These are phyloP conservation scores for Claviceps sorghi DNA, from an alignment of 2,329 filamentous ascomycete genomes.

Conservation along the genomic window DNA sequence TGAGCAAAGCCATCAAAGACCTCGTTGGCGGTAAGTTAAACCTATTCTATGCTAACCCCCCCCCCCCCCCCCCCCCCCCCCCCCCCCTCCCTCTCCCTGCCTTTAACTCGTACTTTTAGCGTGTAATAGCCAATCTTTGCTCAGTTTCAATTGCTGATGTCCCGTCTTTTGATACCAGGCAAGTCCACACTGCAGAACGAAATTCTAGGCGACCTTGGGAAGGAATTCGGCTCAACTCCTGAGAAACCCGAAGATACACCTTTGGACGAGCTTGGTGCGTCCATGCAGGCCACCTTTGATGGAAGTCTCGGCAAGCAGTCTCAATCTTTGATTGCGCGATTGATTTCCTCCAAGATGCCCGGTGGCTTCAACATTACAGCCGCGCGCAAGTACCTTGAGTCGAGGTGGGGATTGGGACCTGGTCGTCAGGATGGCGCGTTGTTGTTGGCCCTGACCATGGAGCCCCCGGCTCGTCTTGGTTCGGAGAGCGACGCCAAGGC, in stretches of 20 bases:
- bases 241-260: slow-evolving; percentile 98
- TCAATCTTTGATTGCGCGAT: slow-evolving; percentile 75
- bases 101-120: not conserved
- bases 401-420: slow-evolving; percentile 72
- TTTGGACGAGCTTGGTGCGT: slow-evolving; percentile 81
- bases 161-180: slow-evolving; percentile 35
- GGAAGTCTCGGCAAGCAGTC: slow-evolving; percentile 96
- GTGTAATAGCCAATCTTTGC: not conserved
- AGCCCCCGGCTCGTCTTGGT: slow-evolving; percentile 74
- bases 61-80: too few relatives aligned
- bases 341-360: slow-evolving; percentile 98
- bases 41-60: not conserved
- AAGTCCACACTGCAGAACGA: slow-evolving; percentile 99
- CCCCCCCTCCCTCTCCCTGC: too few relatives aligned
- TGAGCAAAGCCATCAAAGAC: slow-evolving; percentile 97
- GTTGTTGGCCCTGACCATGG: slow-evolving; percentile 79
- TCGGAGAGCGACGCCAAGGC: slow-evolving; percentile 84
- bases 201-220: slow-evolving; percentile 91
- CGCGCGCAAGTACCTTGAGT: slow-evolving; percentile 88
- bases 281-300: slow-evolving; percentile 98
- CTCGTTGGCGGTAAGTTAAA: slow-evolving; percentile 72
- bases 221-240: slow-evolving; percentile 94
- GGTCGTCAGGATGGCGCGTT: slow-evolving; percentile 87
- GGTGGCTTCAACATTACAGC: slow-evolving; percentile 98
- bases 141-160: slow-evolving; percentile 4